phyloP scores from a whole-genome alignment of 192 early-diverging fungal species.

The Podila epigama region DNA sequence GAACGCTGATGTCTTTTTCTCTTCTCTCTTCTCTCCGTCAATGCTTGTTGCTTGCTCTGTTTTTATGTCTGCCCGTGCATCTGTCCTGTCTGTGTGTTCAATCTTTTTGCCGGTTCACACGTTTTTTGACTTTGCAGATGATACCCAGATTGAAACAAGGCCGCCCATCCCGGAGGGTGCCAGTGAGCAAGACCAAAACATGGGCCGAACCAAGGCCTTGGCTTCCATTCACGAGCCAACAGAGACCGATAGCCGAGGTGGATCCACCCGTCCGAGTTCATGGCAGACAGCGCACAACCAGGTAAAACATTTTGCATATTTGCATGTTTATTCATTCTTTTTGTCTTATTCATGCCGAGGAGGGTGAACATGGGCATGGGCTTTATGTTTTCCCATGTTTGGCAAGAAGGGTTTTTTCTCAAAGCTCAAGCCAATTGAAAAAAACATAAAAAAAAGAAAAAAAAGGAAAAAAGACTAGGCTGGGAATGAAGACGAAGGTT shows the following conservation, averaged over 20 bases:
- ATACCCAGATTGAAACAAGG: too few relatives aligned
- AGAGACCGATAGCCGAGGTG: conserved; percentile 30
- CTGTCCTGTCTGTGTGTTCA: too few relatives aligned
- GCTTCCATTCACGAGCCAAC: conserved; percentile 2
- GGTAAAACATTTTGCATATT: conserved; percentile 7
- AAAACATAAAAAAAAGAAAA: conserved; percentile 4
- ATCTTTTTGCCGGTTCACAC: too few relatives aligned
- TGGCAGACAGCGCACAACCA: conserved; percentile 33
- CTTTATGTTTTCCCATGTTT: too few relatives aligned
- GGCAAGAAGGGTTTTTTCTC: too few relatives aligned
- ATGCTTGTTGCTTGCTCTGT: too few relatives aligned
- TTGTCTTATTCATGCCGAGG: background rate
- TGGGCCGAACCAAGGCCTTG: background rate
- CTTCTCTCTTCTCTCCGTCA: too few relatives aligned
- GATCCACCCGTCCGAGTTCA: conserved; percentile 33
- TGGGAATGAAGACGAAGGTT: background rate
- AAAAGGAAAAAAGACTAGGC: conserved; percentile 1
- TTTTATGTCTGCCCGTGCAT: too few relatives aligned
- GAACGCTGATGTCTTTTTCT: too few relatives aligned
- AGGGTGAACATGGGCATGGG: too few relatives aligned
- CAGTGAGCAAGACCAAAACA: background rate
- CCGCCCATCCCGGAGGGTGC: too few relatives aligned
- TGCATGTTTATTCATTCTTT: background rate
- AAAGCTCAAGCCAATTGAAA: background rate
- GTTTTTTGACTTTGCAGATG: too few relatives aligned